Percentiles rank a stretch among this genome's conserved stretches.
These are phyloP conservation scores for Balamuthia mandrillaris DNA, from an alignment of 208 protist genomes.

Conservation along the genomic window DNA sequence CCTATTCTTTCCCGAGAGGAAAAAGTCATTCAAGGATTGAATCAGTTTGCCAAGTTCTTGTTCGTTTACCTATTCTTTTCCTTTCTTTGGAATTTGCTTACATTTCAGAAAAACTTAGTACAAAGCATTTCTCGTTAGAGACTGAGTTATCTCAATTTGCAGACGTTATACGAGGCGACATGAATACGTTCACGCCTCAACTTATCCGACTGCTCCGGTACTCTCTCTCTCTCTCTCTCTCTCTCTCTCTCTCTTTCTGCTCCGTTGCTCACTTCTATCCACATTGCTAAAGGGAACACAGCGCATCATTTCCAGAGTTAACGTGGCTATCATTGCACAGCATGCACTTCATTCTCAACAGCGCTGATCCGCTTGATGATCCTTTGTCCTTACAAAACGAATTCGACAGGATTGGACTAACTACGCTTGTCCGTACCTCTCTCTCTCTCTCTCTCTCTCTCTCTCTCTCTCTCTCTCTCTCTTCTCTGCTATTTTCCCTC, in stretches of 20 bases:
- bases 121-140: not conserved
- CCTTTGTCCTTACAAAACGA: constrained; percentile 8
- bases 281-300: too few species aligned
- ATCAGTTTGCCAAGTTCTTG: constrained; percentile 33
- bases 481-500: too few species aligned
- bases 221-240: too few species aligned
- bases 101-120: not conserved
- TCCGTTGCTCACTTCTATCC: too few species aligned
- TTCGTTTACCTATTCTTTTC: not conserved
- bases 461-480: not conserved
- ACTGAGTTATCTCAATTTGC: not conserved
- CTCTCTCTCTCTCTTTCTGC: too few species aligned
- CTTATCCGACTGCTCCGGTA: constrained; percentile 10
- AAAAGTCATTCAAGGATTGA: constrained; percentile 10
- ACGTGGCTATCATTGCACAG: constrained; percentile 5
- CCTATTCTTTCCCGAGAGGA: constrained; percentile 4
- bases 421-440: not conserved
- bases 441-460: not conserved
- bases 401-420: not conserved
- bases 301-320: too few species aligned
- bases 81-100: not conserved
- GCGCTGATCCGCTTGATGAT: not conserved
- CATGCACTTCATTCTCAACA: not conserved
- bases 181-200: constrained; percentile 9
- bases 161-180: not conserved